Evolutionary conservation across 1,139 yeast species (phyloP).

Genomic region (Taphrina communis): DNA sequence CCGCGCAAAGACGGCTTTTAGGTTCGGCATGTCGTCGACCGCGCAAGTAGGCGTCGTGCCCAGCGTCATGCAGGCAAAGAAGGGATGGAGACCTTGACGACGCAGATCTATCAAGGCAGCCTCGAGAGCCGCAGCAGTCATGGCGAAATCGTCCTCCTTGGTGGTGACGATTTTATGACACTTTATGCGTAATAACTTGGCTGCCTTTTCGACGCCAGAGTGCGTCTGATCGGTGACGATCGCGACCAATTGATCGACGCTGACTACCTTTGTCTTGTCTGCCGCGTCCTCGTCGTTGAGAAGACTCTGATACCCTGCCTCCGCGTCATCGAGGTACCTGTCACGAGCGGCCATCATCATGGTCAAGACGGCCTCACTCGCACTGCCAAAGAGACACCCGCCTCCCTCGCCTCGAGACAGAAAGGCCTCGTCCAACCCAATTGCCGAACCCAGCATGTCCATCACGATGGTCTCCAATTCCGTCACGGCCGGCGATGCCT

Average conservation of each 20-base stretch:
- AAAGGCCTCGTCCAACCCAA: slow-evolving; percentile 45
- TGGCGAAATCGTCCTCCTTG: slow-evolving; percentile 44
- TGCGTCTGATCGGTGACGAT: slow-evolving; percentile 47
- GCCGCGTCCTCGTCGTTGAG: slow-evolving; percentile 39
- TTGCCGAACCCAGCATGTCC: slow-evolving; percentile 47
- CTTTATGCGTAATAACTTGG: slow-evolving; percentile 46
- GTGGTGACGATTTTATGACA: slow-evolving; percentile 44
- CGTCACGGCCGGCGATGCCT: slow-evolving; percentile 47
- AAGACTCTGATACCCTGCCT: slow-evolving; percentile 11
- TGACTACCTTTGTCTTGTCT: slow-evolving; percentile 28
- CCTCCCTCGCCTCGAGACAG: slow-evolving; percentile 46
- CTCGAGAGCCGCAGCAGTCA: slow-evolving; percentile 43
- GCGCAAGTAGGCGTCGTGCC: slow-evolving; percentile 48
- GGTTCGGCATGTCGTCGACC: slow-evolving; percentile 44
- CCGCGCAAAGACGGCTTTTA: slow-evolving; percentile 34
- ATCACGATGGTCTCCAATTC: slow-evolving; percentile 47
- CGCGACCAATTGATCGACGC: slow-evolving; percentile 45
- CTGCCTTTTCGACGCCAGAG: slow-evolving; percentile 47
- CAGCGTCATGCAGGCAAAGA: slow-evolving; percentile 46
- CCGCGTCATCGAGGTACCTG: slow-evolving; percentile 44
- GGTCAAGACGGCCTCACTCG: slow-evolving; percentile 47
- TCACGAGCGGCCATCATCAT: slow-evolving; percentile 48
- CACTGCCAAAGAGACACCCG: slow-evolving; percentile 48
- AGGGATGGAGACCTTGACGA: slow-evolving; percentile 45
- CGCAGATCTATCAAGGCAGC: slow-evolving; percentile 44